These are phyloP conservation scores for Aspergillus texensis DNA, from an alignment of 2,329 filamentous ascomycete genomes.

Conservation along the genomic window DNA sequence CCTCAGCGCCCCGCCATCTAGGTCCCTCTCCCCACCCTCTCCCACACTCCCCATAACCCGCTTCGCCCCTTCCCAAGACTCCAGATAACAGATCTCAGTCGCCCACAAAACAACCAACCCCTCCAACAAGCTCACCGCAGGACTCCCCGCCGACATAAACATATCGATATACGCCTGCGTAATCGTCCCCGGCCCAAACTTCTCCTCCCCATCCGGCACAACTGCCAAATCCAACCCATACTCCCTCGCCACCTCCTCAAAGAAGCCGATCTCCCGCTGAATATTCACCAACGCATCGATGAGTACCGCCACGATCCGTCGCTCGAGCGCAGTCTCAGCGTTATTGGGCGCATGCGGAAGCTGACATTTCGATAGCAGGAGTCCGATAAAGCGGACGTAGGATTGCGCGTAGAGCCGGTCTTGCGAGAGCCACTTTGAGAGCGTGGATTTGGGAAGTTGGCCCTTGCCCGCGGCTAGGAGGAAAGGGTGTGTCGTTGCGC, in stretches of 20 bases:
- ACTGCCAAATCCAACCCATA: constrained; percentile 59
- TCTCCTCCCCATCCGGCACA: constrained; percentile 35
- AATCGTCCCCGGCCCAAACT: constrained; percentile 42
- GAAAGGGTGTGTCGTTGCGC: constrained; percentile 68
- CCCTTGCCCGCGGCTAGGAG: constrained; percentile 67
- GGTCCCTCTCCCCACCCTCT: constrained; percentile 46
- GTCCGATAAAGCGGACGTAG: constrained; percentile 68
- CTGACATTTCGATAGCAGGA: constrained; percentile 64
- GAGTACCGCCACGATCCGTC: constrained; percentile 63
- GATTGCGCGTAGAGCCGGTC: constrained; percentile 72
- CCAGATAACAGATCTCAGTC: constrained; percentile 68
- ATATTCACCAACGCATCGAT: constrained; percentile 68
- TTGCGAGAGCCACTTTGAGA: constrained; percentile 71
- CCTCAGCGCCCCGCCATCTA: constrained; percentile 66
- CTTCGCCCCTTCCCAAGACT: constrained; percentile 57
- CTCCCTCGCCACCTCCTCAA: constrained; percentile 63
- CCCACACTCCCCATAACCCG: constrained; percentile 34
- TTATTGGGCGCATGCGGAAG: constrained; percentile 46
- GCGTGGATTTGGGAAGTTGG: constrained; percentile 56
- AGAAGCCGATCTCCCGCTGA: constrained; percentile 68
- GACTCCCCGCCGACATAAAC: constrained; percentile 59
- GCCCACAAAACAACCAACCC: constrained; percentile 75
- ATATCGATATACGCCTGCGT: constrained; percentile 61
- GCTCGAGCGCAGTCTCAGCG: constrained; percentile 48
- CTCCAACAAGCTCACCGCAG: constrained; percentile 61